These are phyloP conservation scores for Candida pini DNA, from an alignment of 805 yeast genomes.

Conservation along the genomic window DNA sequence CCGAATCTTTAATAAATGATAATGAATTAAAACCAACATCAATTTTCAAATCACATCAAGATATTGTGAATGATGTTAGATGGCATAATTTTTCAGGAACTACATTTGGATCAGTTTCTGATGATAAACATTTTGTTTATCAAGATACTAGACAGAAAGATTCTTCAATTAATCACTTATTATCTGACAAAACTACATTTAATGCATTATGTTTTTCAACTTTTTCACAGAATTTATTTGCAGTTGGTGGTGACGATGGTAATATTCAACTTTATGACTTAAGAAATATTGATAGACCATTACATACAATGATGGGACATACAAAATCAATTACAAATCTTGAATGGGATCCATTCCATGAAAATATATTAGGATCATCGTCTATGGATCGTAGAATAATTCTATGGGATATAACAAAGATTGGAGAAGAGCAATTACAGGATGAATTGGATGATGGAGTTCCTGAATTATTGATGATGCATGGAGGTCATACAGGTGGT, in stretches of 20 bases:
- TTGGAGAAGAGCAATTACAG: slow-evolving; percentile 79
- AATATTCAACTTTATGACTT: slow-evolving; percentile 62
- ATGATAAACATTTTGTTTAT: slow-evolving; percentile 51
- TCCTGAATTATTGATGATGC: slow-evolving; percentile 86
- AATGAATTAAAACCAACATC: slow-evolving; percentile 20
- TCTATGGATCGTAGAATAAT: slow-evolving; percentile 73
- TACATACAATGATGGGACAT: slow-evolving; percentile 80
- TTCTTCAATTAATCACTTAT: slow-evolving; percentile 19
- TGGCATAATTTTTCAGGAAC: slow-evolving; percentile 55
- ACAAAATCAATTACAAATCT: slow-evolving; percentile 63
- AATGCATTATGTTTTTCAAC: slow-evolving; percentile 65
- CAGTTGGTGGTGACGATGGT: slow-evolving; percentile 66
- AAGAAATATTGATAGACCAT: slow-evolving; percentile 35
- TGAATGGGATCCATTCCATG: slow-evolving; percentile 74
- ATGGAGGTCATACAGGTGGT: slow-evolving; percentile 82
- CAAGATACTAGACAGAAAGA: slow-evolving; percentile 44
- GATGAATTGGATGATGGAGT: slow-evolving; percentile 91
- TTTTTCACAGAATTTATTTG: slow-evolving; percentile 52
- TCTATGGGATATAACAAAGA: slow-evolving; percentile 72
- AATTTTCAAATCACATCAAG: slow-evolving; percentile 37
- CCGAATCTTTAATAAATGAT: neutral
- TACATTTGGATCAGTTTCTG: slow-evolving; percentile 68
- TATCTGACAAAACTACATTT: slow-evolving; percentile 35
- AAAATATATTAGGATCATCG: slow-evolving; percentile 73
- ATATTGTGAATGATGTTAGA: slow-evolving; percentile 70